phyloP scores from a whole-genome alignment of 768 basidiomycete species.

The Rhizopogon sp. region DNA sequence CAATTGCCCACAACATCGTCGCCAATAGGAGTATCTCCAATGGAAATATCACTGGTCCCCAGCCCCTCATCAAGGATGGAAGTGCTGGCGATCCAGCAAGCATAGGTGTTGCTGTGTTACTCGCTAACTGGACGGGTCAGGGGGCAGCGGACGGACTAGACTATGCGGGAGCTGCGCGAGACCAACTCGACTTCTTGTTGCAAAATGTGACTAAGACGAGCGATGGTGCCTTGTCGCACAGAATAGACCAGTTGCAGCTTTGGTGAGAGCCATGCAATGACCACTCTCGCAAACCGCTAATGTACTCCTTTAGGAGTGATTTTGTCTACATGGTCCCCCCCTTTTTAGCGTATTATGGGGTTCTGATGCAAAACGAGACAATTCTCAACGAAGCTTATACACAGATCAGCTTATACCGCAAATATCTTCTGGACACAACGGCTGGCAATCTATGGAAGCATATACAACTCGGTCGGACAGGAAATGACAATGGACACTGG shows the following conservation, averaged over 20 bases:
- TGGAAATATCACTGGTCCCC: slow-evolving; percentile 41
- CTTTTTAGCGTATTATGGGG: slow-evolving; percentile 83
- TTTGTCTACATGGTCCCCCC: slow-evolving; percentile 85
- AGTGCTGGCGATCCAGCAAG: slow-evolving; percentile 78
- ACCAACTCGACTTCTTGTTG: slow-evolving; percentile 63
- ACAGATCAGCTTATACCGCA: slow-evolving; percentile 70
- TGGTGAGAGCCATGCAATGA: slow-evolving; percentile 41
- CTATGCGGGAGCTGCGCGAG: slow-evolving; percentile 58
- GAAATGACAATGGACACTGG: slow-evolving; percentile 70
- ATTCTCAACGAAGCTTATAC: slow-evolving; percentile 61
- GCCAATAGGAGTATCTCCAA: slow-evolving; percentile 38
- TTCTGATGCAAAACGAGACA: slow-evolving; percentile 48
- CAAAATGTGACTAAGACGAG: slow-evolving; percentile 51
- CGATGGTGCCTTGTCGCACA: slow-evolving; percentile 83
- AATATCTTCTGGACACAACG: slow-evolving; percentile 48
- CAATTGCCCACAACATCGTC: slow-evolving; percentile 50
- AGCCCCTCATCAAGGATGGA: slow-evolving; percentile 52
- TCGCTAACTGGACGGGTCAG: slow-evolving; percentile 50
- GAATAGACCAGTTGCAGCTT: slow-evolving; percentile 60
- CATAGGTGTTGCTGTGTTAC: slow-evolving; percentile 65
- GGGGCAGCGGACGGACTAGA: slow-evolving; percentile 35
- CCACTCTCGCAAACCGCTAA: not conserved
- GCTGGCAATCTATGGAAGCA: slow-evolving; percentile 72
- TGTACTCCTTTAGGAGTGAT: slow-evolving; percentile 51
- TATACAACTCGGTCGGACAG: slow-evolving; percentile 50